phyloP scores from a whole-genome alignment of 495 filamentous ascomycete genomes.

The Podospora australis region DNA sequence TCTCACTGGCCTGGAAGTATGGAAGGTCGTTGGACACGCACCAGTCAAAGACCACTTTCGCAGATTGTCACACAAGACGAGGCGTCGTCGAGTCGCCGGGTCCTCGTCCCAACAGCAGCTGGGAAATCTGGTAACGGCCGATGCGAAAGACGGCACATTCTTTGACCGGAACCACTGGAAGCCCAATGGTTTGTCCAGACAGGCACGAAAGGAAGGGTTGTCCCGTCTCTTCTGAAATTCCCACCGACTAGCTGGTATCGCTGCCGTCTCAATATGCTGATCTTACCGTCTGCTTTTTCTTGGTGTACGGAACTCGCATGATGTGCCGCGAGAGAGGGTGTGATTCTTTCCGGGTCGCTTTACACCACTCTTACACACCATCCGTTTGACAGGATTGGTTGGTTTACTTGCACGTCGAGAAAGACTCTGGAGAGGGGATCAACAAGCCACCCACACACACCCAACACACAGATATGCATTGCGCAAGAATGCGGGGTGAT shows the following conservation, averaged over 20 bases:
- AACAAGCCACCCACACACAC: too few species aligned
- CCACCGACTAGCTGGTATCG: slow-evolving; percentile 1
- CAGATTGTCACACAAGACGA: not conserved
- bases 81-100: not conserved
- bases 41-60: not conserved
- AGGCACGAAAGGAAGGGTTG: not conserved
- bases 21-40: not conserved
- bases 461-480: too few species aligned
- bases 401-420: not conserved
- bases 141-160: not conserved
- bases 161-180: too few species aligned
- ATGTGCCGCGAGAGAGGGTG: slow-evolving; percentile 6
- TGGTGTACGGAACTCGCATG: not conserved
- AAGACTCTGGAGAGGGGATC: too few species aligned
- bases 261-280: slow-evolving; percentile 5
- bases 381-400: slow-evolving; percentile 1
- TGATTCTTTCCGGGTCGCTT: slow-evolving; percentile 14
- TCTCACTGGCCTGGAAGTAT: slow-evolving; percentile 3
- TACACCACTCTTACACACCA: not conserved
- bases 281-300: slow-evolving; percentile 2
- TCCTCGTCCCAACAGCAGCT: not conserved
- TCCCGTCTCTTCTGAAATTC: not conserved
- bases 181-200: not conserved
- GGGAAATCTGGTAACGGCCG: not conserved
- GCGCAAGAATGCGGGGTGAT: too few species aligned